Conservation (phyloP, 2,329 filamentous ascomycete genomes). For the Trichophyton simii region DNA sequence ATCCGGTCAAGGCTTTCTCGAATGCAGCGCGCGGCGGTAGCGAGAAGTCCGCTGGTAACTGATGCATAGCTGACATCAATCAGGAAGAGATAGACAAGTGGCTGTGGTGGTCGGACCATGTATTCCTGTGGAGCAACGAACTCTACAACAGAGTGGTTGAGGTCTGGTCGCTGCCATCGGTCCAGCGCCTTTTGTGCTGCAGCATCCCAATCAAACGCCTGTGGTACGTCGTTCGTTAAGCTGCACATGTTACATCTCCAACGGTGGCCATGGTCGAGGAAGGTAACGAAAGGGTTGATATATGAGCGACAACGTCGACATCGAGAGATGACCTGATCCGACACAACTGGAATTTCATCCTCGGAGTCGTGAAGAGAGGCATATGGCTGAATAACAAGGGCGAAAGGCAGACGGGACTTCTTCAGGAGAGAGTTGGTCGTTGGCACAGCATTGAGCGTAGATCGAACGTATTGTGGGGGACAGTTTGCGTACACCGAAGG, state of each 20-base stretch:
- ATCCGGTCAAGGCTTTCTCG: conserved; percentile 90
- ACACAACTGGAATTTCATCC: conserved; percentile 78
- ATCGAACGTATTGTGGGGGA: conserved; percentile 84
- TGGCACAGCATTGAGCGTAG: conserved; percentile 85
- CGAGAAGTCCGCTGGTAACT: conserved; percentile 78
- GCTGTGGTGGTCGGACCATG: conserved; percentile 95
- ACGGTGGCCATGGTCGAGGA: conserved; percentile 89
- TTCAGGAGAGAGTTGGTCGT: conserved; percentile 87
- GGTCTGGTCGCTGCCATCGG: conserved; percentile 78
- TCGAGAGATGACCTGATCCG: conserved; percentile 93
- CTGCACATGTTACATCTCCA: conserved; percentile 99
- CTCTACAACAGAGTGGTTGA: conserved; percentile 94
- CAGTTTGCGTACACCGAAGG: conserved; percentile 86
- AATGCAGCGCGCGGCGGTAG: conserved; percentile 85
- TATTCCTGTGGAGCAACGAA: conserved; percentile 98
- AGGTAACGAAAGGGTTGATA: conserved; percentile 94
- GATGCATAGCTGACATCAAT: conserved; percentile 89
- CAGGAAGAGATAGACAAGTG: conserved; percentile 87
- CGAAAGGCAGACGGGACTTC: conserved; percentile 92
- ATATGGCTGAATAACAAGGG: conserved; percentile 92
- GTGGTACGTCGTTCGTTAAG: conserved; percentile 95
- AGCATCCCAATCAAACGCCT: conserved; percentile 97
- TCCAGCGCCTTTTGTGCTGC: conserved; percentile 83
- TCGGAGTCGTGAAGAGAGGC: conserved; percentile 84
- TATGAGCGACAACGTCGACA: conserved; percentile 93